phyloP scores from a whole-genome alignment of 2,329 filamentous ascomycete species.

The Berkeleyomyces basicola region DNA sequence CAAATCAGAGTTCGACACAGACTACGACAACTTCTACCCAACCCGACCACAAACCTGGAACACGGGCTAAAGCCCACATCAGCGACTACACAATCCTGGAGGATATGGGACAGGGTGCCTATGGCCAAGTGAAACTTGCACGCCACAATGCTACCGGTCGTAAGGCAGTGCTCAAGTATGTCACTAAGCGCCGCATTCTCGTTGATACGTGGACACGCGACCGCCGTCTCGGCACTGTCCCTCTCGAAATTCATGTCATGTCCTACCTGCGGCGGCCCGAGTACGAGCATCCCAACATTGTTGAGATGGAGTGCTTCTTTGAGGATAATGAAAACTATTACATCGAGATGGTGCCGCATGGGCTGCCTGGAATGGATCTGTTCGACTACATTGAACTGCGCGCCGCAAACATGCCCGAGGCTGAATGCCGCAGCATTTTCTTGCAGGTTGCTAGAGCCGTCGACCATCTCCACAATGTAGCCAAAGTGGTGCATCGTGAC shows the following conservation, averaged over 20 bases:
- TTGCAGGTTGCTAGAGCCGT: slow-evolving; percentile 80
- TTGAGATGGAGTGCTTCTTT: slow-evolving; percentile 58
- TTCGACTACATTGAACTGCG: slow-evolving; percentile 98
- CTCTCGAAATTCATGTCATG: slow-evolving; percentile 89
- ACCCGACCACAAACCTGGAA: slow-evolving; percentile 43
- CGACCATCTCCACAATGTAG: slow-evolving; percentile 79
- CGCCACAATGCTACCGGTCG: slow-evolving; percentile 64
- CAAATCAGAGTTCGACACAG: background rate
- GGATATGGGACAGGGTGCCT: slow-evolving; percentile 96
- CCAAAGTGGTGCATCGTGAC: slow-evolving; percentile 84
- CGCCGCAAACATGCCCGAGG: slow-evolving; percentile 78
- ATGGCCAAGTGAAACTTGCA: slow-evolving; percentile 91
- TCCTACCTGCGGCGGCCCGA: slow-evolving; percentile 74
- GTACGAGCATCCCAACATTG: slow-evolving; percentile 49
- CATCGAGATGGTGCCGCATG: slow-evolving; percentile 94
- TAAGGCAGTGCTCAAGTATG: slow-evolving; percentile 92
- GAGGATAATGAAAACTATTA: slow-evolving; percentile 88
- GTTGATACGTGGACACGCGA: slow-evolving; percentile 98
- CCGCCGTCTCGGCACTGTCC: slow-evolving; percentile 80
- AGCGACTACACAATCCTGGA: slow-evolving; percentile 83
- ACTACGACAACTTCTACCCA: slow-evolving; percentile 16
- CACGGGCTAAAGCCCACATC: slow-evolving; percentile 37
- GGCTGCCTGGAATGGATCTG: slow-evolving; percentile 90
- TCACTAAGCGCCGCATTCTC: slow-evolving; percentile 89
- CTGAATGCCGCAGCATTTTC: slow-evolving; percentile 88